phyloP scores from a whole-genome alignment of 495 filamentous ascomycete genomes.

The Tuber borchii region DNA sequence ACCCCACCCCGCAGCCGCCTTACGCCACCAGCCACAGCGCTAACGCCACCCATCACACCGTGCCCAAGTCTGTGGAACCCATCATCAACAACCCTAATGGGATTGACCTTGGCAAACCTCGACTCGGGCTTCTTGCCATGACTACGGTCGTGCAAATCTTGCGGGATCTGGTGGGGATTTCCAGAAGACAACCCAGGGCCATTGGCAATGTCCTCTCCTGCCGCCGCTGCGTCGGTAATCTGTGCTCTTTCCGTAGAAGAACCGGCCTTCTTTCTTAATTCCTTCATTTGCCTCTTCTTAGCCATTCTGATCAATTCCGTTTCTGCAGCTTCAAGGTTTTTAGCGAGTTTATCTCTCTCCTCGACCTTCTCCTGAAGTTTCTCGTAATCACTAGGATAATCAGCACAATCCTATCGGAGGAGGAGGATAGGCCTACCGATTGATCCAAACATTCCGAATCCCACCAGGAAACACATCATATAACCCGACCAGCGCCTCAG shows the following conservation, averaged over 20 bases:
- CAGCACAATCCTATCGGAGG: neutral
- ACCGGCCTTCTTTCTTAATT: constrained; percentile 59
- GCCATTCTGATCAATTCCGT: constrained; percentile 73
- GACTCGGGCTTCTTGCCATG: constrained; percentile 46
- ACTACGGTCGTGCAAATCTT: constrained; percentile 20
- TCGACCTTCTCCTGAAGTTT: constrained; percentile 81
- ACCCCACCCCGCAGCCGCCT: constrained; percentile 25
- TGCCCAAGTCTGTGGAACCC: constrained; percentile 58
- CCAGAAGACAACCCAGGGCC: constrained; percentile 73
- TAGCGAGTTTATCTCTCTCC: constrained; percentile 62
- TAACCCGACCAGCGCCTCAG: constrained; percentile 71
- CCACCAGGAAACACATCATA: constrained; percentile 97
- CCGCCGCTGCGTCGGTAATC: constrained; percentile 8
- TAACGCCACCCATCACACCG: constrained; percentile 43
- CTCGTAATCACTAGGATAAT: constrained; percentile 57
- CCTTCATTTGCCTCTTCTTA: constrained; percentile 67
- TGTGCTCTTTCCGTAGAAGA: constrained; percentile 41
- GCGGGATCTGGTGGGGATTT: constrained; percentile 65
- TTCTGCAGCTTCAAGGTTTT: constrained; percentile 70
- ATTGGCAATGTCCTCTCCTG: constrained; percentile 19
- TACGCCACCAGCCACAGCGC: constrained; percentile 28
- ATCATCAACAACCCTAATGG: constrained; percentile 47
- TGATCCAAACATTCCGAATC: constrained; percentile 93
- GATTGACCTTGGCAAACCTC: constrained; percentile 45
- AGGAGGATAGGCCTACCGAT: constrained; percentile 48